Conservation (phyloP, 768 basidiomycete species). For the Podaxis mareebaensis region DNA sequence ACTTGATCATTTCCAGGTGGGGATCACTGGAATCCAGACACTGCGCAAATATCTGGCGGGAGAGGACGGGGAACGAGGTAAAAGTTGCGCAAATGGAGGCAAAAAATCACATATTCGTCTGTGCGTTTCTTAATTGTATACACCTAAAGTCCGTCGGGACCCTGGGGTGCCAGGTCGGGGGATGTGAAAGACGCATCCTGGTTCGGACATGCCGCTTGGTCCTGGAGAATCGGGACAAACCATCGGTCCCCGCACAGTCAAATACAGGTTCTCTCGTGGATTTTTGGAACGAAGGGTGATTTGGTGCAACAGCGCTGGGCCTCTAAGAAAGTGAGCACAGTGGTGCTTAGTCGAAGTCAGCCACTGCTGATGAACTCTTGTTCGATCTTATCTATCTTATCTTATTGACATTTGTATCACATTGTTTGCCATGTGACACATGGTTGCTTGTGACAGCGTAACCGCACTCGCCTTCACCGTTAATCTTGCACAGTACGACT, state of each 20-base stretch:
- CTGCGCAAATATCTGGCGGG: not conserved
- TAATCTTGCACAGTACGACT: too few species aligned
- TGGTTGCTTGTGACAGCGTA: too few species aligned
- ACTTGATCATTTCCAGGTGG: not conserved
- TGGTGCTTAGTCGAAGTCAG: too few species aligned
- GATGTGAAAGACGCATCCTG: not conserved
- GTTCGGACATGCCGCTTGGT: not conserved
- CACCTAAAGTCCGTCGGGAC: not conserved
- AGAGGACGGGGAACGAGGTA: not conserved
- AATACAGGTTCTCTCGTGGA: not conserved
- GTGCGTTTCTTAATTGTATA: not conserved
- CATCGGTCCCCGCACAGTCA: not conserved
- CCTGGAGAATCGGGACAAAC: not conserved
- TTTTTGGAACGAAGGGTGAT: not conserved
- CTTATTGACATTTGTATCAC: too few species aligned
- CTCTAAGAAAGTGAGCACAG: too few species aligned
- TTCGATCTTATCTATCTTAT: too few species aligned
- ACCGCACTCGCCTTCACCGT: too few species aligned
- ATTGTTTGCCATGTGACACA: too few species aligned
- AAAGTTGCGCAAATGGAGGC: not conserved
- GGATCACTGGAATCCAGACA: not conserved
- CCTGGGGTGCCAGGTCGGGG: not conserved
- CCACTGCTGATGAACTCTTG: too few species aligned
- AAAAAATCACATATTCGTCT: too few species aligned
- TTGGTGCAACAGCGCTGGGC: not conserved